Evolutionary conservation across 176 grass and related monocot species (phyloP), one percentile per base, ranked within the genome.

Genomic region (sorghum (Sorghum bicolor)): DNA sequence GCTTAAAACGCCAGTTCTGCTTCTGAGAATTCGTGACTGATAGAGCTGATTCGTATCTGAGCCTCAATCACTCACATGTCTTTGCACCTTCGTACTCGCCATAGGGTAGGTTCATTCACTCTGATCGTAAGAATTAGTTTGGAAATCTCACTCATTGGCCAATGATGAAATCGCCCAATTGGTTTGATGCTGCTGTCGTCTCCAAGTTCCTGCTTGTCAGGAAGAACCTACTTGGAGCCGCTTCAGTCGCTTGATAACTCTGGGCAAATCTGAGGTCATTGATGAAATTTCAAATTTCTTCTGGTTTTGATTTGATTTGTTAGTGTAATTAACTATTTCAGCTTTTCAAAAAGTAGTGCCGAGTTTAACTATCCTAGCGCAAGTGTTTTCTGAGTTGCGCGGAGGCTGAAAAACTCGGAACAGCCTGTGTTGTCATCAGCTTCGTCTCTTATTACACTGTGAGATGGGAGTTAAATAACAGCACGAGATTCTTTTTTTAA

Each of bases 11-110:
- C 92, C 89, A 88, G 92, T 90, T 92, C 85, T 92, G 87, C 92
- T 94, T 94, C 92, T 85, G 87, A 94, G 5, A 89, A 85, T 91
- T 89, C 87, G 22, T 92, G 89, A 94, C 37, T 10, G 89, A 92
- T 26, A 72, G 65, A 85, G 74, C 75, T 92, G 87, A 80, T 85
- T 57, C 29, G 84, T 44, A 80, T 64, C 81, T 89, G 87, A 89
- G 92, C 87, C 78, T 47, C 26, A 0, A 8, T 10, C 5, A 24
- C 1, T 28, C 0, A 1, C 45, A 47, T 37, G 29, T 17, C 15
- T 17, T 0, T 1, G 5, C 45, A 41, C 37, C 2, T 5, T 3
- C 44, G 1, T 47, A 47, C 44, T 50, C 3, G 0, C 8, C 5
- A 34, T 4, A 5, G 11, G 7, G 11, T 6, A 8, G 8, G 6